Evolutionary conservation across 345 rosid genomes (phyloP).

Genomic region (Brassica napus): Da-Ae NC_063440.1:209001-209500

Average conservation of each 20-base stretch:
- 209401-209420: neutral
- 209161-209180: conserved; percentile 22
- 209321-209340: conserved; percentile 52
- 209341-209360: conserved; percentile 44
- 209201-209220: conserved; percentile 87
- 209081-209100: conserved; percentile 34
- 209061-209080: conserved; percentile 84
- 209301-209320: conserved; percentile 49
- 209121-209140: neutral
- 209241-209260: conserved; percentile 95
- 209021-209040: conserved; percentile 83
- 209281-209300: conserved; percentile 47
- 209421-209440: neutral
- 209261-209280: conserved; percentile 51
- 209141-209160: neutral
- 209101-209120: conserved; percentile 17
- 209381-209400: conserved; percentile 38
- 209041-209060: conserved; percentile 87
- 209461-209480: neutral
- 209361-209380: conserved; percentile 47
- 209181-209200: conserved; percentile 87
- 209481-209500: conserved; percentile 62
- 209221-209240: conserved; percentile 85
- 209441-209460: neutral
- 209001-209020: conserved; percentile 91